Percentiles rank a stretch among this genome's conserved stretches.
phyloP scores from a whole-genome alignment of 345 rosid genomes.

The Eucalyptus tenuipes region DNA sequence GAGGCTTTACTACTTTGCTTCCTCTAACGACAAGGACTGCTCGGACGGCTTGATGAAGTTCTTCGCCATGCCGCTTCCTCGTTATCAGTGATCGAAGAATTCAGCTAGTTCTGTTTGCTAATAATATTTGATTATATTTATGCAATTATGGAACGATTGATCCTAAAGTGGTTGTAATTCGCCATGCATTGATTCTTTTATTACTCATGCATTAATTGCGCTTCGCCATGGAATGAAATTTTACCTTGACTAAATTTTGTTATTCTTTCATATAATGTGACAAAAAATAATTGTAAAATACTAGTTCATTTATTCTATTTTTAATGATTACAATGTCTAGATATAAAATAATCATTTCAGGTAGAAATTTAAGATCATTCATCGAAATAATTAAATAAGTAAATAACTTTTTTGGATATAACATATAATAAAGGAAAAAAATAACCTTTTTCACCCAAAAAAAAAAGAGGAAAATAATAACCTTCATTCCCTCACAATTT shows the following conservation, averaged over 20 bases:
- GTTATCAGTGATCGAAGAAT: not conserved
- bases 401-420: not conserved
- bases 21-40: not conserved
- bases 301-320: not conserved
- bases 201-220: not conserved
- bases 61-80: not conserved
- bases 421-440: not conserved
- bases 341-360: not conserved
- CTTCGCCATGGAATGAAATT: too few species aligned
- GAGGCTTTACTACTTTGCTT: conserved; percentile 4
- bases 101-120: not conserved
- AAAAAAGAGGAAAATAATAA: not conserved
- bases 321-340: not conserved
- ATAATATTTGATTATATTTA: not conserved
- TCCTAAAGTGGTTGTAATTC: not conserved
- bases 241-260: not conserved
- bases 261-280: not conserved
- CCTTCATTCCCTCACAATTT: not conserved
- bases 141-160: not conserved
- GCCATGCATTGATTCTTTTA: not conserved
- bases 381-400: too few species aligned
- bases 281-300: not conserved
- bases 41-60: conserved; percentile 5
- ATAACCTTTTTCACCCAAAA: too few species aligned
- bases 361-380: too few species aligned